A percentile compares a stretch with the other conserved stretches of the same genome.
Conservation (phyloP, 768 basidiomycete species). For the Scleroderma citrinum region DNA sequence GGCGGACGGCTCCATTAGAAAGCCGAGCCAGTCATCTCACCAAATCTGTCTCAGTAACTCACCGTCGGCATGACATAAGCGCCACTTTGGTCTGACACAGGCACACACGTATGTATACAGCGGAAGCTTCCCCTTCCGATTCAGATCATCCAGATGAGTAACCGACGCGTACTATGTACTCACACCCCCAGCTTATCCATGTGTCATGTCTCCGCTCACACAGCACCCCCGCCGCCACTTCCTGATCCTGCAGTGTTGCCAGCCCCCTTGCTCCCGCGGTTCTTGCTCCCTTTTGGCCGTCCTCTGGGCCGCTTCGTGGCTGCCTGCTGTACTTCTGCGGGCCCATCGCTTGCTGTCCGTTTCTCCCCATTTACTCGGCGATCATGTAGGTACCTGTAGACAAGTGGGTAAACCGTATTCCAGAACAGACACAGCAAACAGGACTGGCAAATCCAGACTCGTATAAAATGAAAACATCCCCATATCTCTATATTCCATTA, state of each 20-base stretch:
- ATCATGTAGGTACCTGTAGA: slow-evolving; percentile 53
- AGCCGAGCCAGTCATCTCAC: slow-evolving; percentile 1
- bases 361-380: slow-evolving; percentile 50
- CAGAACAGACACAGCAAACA: too few relatives aligned
- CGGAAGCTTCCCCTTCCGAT: too few relatives aligned
- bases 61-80: slow-evolving; percentile 3
- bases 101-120: too few relatives aligned
- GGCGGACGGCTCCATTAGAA: not conserved
- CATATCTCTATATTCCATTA: too few relatives aligned
- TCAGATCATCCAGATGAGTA: too few relatives aligned
- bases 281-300: slow-evolving; percentile 68
- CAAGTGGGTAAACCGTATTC: not conserved
- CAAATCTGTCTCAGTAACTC: slow-evolving; percentile 4
- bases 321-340: slow-evolving; percentile 23
- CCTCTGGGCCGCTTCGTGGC: slow-evolving; percentile 53
- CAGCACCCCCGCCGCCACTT: too few relatives aligned
- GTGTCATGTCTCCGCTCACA: too few relatives aligned
- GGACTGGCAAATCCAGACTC: not conserved
- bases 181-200: too few relatives aligned
- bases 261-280: slow-evolving; percentile 24
- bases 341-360: slow-evolving; percentile 20
- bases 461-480: too few relatives aligned
- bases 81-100: not conserved
- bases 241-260: slow-evolving; percentile 3
- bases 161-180: too few relatives aligned